Base-by-base conservation (phyloP, 441 rosid species). In the Bocquillonia castaneifolia region DNA sequence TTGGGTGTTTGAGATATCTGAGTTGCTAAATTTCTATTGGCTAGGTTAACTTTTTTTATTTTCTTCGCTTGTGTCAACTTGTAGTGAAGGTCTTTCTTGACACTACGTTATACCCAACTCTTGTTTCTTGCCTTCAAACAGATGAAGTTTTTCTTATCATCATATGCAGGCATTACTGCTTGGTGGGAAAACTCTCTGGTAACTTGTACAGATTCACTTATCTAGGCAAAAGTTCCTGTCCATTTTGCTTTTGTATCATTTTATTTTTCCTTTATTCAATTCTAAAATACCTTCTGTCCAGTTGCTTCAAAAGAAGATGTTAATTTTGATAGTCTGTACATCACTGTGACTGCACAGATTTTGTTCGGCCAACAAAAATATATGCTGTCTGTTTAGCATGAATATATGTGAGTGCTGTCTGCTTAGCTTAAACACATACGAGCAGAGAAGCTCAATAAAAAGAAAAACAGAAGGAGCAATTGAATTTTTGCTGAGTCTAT, bases 321-420 rank as follows among this genome's bases (percentile, higher is more conserved):
- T 36, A 59, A 20, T 8, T 22, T 37, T 64, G 9, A 34, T 45
- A 12, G 31, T 26, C 36, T 42, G n/a, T 7, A 56, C 29, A 10
- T 34, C 67, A n/a, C 10, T 63, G 5, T 63, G 54, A 22, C 18
- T 26, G 40, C 25, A 31, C n/a, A 56, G 40, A 48, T 63, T 63
- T 29, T 47, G n/a, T 50, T 23, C 34, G 31, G 42, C 31, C n/a
- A 10, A 18, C n/a, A 5, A 57, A 29, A 32, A 57, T 57, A 3
- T 57, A 34, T n/a, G n/a, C n/a, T n/a, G n/a, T n/a, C n/a, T n/a
- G n/a, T n/a, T n/a, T n/a, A n/a, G n/a, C n/a, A n/a, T 36, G 10
- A 36, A 36, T 36, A 10, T 3, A 36, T 36, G 10, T n/a, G 17
- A 10, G 13, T 29, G 1, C 28, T 26, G 31, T 51, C 10, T 48